Evolutionary conservation across 2,329 filamentous ascomycete species (phyloP).

Genomic region (Fonsecaea erecta): DNA sequence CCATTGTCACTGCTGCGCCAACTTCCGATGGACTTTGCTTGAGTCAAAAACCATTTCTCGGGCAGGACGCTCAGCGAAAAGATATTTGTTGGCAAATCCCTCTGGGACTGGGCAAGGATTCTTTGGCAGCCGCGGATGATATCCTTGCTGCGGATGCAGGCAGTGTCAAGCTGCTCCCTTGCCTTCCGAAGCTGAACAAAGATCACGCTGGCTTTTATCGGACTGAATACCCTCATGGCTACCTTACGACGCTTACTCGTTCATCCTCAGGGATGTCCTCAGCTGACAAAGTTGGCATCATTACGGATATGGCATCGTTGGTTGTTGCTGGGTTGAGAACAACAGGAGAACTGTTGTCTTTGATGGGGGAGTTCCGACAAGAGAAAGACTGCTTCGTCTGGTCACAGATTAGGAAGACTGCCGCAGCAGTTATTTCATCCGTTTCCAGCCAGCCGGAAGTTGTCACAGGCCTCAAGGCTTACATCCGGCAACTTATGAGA

Average conservation of each 20-base stretch:
- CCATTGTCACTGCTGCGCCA: conserved; percentile 83
- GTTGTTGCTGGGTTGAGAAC: conserved; percentile 84
- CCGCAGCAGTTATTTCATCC: conserved; percentile 76
- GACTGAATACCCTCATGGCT: conserved; percentile 86
- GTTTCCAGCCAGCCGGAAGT: conserved; percentile 78
- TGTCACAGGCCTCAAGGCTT: conserved; percentile 74
- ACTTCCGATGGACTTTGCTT: conserved; percentile 79
- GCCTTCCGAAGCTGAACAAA: conserved; percentile 94
- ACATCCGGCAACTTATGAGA: conserved; percentile 1
- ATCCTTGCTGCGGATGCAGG: conserved; percentile 77
- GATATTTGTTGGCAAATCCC: conserved; percentile 94
- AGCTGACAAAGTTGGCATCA: conserved; percentile 89
- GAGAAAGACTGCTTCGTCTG: conserved; percentile 90
- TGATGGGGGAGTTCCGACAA: conserved; percentile 78
- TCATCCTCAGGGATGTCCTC: conserved; percentile 76
- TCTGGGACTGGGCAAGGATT: conserved; percentile 76
- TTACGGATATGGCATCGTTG: conserved; percentile 86
- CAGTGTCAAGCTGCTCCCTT: conserved; percentile 67
- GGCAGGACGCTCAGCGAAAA: conserved; percentile 84
- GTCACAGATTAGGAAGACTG: conserved; percentile 78
- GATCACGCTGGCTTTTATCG: conserved; percentile 89
- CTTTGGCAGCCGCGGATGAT: conserved; percentile 65
- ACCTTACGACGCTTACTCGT: conserved; percentile 77
- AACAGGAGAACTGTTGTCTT: conserved; percentile 78
- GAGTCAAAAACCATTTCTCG: conserved; percentile 86